phyloP scores from a whole-genome alignment of 441 rosid genomes.

The Erodium moschatum region DNA sequence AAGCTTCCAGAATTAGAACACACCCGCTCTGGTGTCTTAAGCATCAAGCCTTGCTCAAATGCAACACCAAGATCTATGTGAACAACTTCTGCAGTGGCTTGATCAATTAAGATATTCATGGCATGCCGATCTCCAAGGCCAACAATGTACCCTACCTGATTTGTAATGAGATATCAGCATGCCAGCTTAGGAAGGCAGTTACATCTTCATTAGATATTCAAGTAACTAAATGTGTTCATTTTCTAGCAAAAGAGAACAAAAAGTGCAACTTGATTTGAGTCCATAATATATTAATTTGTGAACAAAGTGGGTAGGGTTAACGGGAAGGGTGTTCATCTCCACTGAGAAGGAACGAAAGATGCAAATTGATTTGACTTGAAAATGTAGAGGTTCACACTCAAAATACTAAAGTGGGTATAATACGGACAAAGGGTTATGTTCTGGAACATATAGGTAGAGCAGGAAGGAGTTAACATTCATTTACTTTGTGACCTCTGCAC shows the following conservation, averaged over 20 bases:
- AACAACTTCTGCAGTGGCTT: constrained; percentile 94
- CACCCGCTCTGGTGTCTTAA: constrained; percentile 95
- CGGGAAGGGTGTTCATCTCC: neutral
- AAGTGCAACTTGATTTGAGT: constrained; percentile 1
- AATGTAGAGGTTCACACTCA: neutral
- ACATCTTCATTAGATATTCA: constrained; percentile 6
- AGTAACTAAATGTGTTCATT: neutral
- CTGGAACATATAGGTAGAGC: neutral
- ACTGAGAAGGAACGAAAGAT: neutral
- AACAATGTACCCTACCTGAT: constrained; percentile 93
- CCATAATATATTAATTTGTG: neutral
- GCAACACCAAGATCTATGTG: constrained; percentile 99
- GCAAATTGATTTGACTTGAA: neutral
- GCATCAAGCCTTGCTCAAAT: constrained; percentile 97
- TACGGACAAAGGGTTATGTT: neutral
- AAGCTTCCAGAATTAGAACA: constrained; percentile 13
- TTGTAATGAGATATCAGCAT: constrained; percentile 17
- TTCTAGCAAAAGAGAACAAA: neutral
- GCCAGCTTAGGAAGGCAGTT: constrained; percentile 8
- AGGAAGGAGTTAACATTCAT: neutral
- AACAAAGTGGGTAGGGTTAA: neutral
- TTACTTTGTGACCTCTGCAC: constrained; percentile 6
- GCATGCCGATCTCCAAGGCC: constrained; percentile 98
- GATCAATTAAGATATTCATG: constrained; percentile 87
- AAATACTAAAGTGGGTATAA: neutral